phyloP scores from a whole-genome alignment of 495 filamentous ascomycete species.

The Penicillium cinerascens region DNA sequence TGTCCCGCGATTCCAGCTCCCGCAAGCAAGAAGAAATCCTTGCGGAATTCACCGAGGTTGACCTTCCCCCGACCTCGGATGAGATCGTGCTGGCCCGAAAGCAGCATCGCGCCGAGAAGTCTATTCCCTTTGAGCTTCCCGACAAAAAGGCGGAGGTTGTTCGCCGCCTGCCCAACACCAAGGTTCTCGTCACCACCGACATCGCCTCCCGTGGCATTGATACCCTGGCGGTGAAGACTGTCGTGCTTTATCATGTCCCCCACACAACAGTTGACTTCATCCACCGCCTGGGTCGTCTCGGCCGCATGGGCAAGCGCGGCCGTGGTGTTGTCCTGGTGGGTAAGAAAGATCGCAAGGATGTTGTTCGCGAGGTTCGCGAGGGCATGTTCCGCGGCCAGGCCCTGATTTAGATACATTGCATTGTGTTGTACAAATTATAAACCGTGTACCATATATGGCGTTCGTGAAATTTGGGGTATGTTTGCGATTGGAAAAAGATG shows the following conservation, averaged over 20 bases:
- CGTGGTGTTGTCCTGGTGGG: constrained; percentile 87
- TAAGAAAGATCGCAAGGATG: constrained; percentile 81
- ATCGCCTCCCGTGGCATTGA: constrained; percentile 91
- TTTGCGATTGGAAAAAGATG: constrained; percentile 12
- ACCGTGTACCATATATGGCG: constrained; percentile 25
- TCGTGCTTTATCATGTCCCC: constrained; percentile 91
- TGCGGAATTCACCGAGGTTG: constrained; percentile 65
- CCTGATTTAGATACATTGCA: constrained; percentile 56
- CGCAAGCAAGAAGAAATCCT: constrained; percentile 71
- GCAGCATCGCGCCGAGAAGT: constrained; percentile 26
- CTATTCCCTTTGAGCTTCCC: constrained; percentile 33
- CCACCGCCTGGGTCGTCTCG: constrained; percentile 85
- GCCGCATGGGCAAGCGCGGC: constrained; percentile 88
- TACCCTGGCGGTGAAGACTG: constrained; percentile 85
- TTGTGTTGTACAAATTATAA: constrained; percentile 23
- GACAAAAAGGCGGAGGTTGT: constrained; percentile 11
- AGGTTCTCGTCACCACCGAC: constrained; percentile 92
- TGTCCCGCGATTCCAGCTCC: constrained; percentile 76
- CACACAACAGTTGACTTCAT: constrained; percentile 97
- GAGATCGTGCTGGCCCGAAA: constrained; percentile 36
- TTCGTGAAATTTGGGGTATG: constrained; percentile 10
- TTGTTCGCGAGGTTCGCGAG: constrained; percentile 88
- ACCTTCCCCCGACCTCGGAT: constrained; percentile 40
- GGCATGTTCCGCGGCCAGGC: constrained; percentile 91
- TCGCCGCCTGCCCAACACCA: constrained; percentile 61